Evolutionary conservation across 2,329 filamentous ascomycete genomes (phyloP).

Genomic region (Neurospora sp.): DNA sequence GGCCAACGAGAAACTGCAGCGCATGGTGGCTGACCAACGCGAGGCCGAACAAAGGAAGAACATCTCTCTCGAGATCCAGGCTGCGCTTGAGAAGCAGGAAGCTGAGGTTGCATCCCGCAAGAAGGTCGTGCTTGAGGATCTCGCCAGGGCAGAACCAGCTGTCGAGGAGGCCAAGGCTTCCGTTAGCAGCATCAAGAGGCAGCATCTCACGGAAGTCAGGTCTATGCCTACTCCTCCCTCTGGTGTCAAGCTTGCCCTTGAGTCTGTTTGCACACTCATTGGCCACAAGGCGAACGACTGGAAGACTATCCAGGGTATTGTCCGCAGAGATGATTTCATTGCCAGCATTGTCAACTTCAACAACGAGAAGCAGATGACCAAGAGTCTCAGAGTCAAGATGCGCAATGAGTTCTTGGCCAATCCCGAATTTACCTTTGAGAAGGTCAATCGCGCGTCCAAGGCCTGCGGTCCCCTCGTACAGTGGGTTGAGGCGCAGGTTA

Average conservation of each 20-base stretch:
- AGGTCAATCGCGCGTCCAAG: slow-evolving; percentile 91
- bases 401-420: slow-evolving; percentile 84
- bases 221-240: slow-evolving; percentile 90
- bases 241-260: slow-evolving; percentile 83
- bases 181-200: slow-evolving; percentile 96
- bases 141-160: slow-evolving; percentile 86
- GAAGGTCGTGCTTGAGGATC: slow-evolving; percentile 76
- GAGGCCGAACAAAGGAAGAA: slow-evolving; percentile 89
- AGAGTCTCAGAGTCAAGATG: slow-evolving; percentile 74
- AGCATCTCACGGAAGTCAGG: slow-evolving; percentile 93
- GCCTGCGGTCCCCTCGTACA: slow-evolving; percentile 94
- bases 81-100: slow-evolving; percentile 79
- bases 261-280: slow-evolving; percentile 91
- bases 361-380: slow-evolving; percentile 92
- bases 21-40: slow-evolving; percentile 92
- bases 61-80: slow-evolving; percentile 81
- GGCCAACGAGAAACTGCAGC: slow-evolving; percentile 93
- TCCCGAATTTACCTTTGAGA: slow-evolving; percentile 92
- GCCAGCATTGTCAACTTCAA: slow-evolving; percentile 95
- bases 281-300: slow-evolving; percentile 85
- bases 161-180: slow-evolving; percentile 89
- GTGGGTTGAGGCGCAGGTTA: slow-evolving; percentile 94
- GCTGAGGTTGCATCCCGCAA: slow-evolving; percentile 73
- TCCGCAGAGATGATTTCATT: slow-evolving; percentile 93
- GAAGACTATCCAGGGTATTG: slow-evolving; percentile 82